phyloP scores from a whole-genome alignment of 805 yeast genomes.

The Pichia eremophila region DNA sequence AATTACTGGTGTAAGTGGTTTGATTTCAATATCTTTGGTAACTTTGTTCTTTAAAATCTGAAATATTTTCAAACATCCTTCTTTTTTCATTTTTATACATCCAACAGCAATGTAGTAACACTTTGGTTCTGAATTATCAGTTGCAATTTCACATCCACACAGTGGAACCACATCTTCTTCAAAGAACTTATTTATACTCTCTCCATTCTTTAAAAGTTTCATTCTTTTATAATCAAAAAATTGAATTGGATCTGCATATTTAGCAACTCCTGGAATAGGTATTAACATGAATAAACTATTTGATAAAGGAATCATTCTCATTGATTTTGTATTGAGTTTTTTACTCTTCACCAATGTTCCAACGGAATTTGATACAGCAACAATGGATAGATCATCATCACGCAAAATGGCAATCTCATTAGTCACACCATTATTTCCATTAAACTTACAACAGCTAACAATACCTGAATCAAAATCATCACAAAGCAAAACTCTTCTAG shows the following conservation, averaged over 20 bases:
- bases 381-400: neutral
- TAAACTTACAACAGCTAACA: neutral
- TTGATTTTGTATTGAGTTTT: neutral
- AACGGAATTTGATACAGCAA: neutral
- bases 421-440: neutral
- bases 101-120: slow-evolving; percentile 23
- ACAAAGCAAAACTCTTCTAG: slow-evolving; percentile 18
- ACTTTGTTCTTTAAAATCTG: slow-evolving; percentile 16
- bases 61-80: slow-evolving; percentile 22
- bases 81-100: slow-evolving; percentile 14
- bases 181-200: neutral
- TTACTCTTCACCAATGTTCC: neutral
- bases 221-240: slow-evolving; percentile 1
- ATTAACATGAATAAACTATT: neutral
- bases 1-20: slow-evolving; percentile 12
- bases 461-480: slow-evolving; percentile 9
- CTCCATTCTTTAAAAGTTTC: neutral
- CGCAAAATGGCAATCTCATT: neutral
- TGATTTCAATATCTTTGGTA: slow-evolving; percentile 6
- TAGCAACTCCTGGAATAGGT: neutral
- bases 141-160: neutral
- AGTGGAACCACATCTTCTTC: neutral
- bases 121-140: neutral
- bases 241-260: neutral
- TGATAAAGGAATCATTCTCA: neutral